Base-by-base conservation (phyloP, 2,329 filamentous ascomycete species). In the Tolypocladium cylindrosporum region DNA sequence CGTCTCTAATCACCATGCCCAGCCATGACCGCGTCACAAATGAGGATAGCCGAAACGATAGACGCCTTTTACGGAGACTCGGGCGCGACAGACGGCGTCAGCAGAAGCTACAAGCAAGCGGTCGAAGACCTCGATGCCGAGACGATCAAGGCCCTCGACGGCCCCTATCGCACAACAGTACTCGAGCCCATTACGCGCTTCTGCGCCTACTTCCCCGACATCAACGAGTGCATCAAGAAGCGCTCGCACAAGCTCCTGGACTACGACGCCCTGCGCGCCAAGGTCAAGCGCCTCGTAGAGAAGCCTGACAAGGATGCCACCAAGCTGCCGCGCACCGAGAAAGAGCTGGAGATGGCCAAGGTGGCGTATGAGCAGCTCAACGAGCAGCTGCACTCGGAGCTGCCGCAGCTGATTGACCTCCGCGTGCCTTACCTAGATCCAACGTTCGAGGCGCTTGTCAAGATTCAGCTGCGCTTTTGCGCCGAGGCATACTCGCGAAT, bases 181-280 rank as follows among this genome's bases (percentile, higher is more conserved):
- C 82, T 99, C 54, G 94, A 99, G 66, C 94, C 94, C 48, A 99
- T 99, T 71, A 88, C 88, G 62, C 85, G 92, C 63, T 99, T 97
- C 79, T 97, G 93, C 77, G 90, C 91, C 65, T 99, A 99, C 78
- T 99, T 99, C 74, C 93, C 94, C 40, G 94, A 99, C 72, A 92
- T 99, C 70, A 99, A 99, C 75, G 91, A 97, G 77, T 97, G 93
- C 75, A 97, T 99, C 75, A 99, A 97, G 78, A 99, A 99, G 79
- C 90, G 95, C 68, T 89, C 95, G 68, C 90, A 99, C 82, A 99
- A 99, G 75, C 88, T 97, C 58, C 89, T 97, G 65, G 95, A 99
- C 76, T 99, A 99, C 78, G 94, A 99, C 72, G 86, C 92, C 21
- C 87, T 97, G 75, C 90, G 94, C 62, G 91, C 91, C 64, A 96